Evolutionary conservation across 306 rosid species (phyloP).

Genomic region (Pyrus bretschneideri): DNA sequence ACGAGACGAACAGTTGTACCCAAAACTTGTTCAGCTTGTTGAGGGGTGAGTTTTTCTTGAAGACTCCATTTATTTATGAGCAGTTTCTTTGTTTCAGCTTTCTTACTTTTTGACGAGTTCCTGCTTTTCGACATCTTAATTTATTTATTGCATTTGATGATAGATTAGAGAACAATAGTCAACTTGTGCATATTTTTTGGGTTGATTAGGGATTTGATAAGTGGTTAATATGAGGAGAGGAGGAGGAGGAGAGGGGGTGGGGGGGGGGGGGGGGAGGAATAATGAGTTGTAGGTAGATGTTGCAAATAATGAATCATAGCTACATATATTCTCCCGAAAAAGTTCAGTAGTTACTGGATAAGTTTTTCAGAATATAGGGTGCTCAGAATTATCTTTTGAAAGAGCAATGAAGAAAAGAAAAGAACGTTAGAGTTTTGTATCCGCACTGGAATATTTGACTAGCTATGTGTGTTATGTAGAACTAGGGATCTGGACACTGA

Average conservation of each 20-base stretch:
- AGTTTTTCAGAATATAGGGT: not conserved
- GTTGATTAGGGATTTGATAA: not conserved
- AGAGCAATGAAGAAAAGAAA: too few relatives aligned
- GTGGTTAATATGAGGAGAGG: not conserved
- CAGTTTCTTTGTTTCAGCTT: not conserved
- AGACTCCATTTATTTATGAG: not conserved
- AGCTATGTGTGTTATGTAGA: not conserved
- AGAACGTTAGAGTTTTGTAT: not conserved
- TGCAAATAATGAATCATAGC: not conserved
- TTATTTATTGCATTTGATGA: not conserved
- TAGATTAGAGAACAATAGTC: not conserved
- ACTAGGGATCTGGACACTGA: not conserved
- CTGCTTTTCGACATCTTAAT: not conserved
- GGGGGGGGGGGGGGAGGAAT: too few relatives aligned
- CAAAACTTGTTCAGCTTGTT: slow-evolving; percentile 80
- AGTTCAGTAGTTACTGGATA: not conserved
- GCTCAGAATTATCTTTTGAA: not conserved
- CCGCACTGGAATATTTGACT: too few relatives aligned
- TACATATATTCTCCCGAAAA: not conserved
- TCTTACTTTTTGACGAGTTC: not conserved
- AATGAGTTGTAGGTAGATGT: not conserved
- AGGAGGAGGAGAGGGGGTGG: too few relatives aligned
- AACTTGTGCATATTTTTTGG: not conserved
- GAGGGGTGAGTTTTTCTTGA: slow-evolving; percentile 55
- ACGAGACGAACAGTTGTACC: slow-evolving; percentile 79